Conservation (phyloP, 305 asterid species). For the Euphrasia arctica region DNA sequence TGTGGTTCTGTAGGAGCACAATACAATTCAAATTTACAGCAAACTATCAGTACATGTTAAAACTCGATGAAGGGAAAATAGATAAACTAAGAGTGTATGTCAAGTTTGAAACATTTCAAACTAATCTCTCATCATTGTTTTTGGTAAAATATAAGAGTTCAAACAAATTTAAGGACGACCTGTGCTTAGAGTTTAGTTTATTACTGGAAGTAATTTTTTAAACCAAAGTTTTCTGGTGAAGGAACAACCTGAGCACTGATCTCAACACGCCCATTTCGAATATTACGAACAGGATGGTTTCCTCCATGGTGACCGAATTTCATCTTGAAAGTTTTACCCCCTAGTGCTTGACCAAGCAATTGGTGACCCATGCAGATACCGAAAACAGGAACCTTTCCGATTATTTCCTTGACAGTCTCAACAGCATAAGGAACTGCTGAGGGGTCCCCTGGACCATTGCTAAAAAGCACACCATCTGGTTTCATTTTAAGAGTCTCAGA, state of each 20-base stretch:
- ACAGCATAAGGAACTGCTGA: constrained; percentile 98
- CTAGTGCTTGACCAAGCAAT: constrained; percentile 94
- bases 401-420: constrained; percentile 67
- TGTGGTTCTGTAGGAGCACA: constrained; percentile 70
- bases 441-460: constrained; percentile 99
- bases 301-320: constrained; percentile 98
- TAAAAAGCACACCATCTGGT: constrained; percentile 89
- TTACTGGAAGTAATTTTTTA: neutral
- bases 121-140: neutral
- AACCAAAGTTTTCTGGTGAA: neutral
- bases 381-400: constrained; percentile 80
- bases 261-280: constrained; percentile 71
- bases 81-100: neutral
- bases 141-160: neutral
- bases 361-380: constrained; percentile 99
- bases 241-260: constrained; percentile 87
- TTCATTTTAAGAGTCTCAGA: constrained; percentile 82
- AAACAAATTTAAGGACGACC: neutral
- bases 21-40: constrained; percentile 1
- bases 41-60: constrained; percentile 7
- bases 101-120: neutral
- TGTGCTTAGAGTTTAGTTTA: constrained; percentile 8
- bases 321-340: constrained; percentile 95
- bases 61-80: neutral
- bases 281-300: constrained; percentile 90